Base-by-base conservation (phyloP, 345 rosid genomes). In the Rhodomyrtus tomentosa region DNA sequence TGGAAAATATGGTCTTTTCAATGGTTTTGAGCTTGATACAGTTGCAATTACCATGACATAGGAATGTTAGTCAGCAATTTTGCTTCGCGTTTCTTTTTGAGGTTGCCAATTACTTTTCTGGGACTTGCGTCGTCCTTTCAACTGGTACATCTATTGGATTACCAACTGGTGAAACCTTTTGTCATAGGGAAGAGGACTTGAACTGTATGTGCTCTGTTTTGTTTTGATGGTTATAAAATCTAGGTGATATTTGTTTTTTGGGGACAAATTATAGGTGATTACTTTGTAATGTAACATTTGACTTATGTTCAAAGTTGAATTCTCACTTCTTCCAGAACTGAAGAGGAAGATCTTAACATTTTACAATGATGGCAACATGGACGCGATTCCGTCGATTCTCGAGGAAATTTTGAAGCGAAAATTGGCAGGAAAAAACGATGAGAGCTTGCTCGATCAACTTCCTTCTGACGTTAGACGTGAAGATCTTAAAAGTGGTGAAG, bases 401-500 rank as follows among this genome's bases (percentile, higher is more conserved):
- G 98, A 92, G 85, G 93, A 88, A 48, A 90, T 95, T 80, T 86
- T 92, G 89, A 90, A 76, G 80, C 90, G 97, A 86, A 94, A 93
- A 89, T 83, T 95, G 87, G 87, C 95, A 0, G 96, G 96, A 50
- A 87, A 90, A 83, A 90, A 92, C 73, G 95, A 91, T 2, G 92
- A 94, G 62, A 81, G 55, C 42, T 68, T 85, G 10, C 82, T 85
- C 1, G 82, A 85, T 12, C 84, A 85, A 55, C 87, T 85, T 40
- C 87, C 87, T 42, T 82, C 83, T 50, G 18, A 62, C 15, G n/a
- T 25, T 48, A 45, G 54, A 49, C 18, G 40, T 22, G 87, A 82
- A 50, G 84, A 50, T 5, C 53, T 56, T n/a, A 81, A 73, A n/a
- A 81, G 55, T 1, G 83, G 81, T 73, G 87, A 82, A 7, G 84